Evolutionary conservation across 2,329 filamentous ascomycete genomes (phyloP), one percentile per base, ranked within the genome.

Genomic region (Chaetomiaceae sp.): DNA sequence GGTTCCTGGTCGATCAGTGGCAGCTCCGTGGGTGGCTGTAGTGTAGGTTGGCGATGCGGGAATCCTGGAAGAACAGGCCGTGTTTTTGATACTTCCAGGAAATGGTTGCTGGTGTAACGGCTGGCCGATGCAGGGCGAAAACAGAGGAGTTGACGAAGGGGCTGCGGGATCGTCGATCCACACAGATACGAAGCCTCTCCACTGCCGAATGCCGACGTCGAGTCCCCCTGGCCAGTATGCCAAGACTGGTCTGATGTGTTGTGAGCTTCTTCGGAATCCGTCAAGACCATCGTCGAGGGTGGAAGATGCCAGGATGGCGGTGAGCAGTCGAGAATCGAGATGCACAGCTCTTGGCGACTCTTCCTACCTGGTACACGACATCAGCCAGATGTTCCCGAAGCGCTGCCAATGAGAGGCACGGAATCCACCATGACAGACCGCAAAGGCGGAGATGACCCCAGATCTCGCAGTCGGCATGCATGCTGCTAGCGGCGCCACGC

Each of bases 21-120:
- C 7, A 15, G 27, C 38, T 8, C 19, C 27, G 25, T 12, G 17
- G 22, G 33, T 20, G 22, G 33, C n/a, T n/a, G n/a, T 4, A 23
- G 14, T 23, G 33, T 45, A 25, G 45, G 34, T 25, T 23, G 25
- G 25, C 27, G 8, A 76, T 66, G 56, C 71, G 75, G 1, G 74
- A 71, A 1, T 78, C 43, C 37, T 6, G n/a, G 3, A 14, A 36
- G 33, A 40, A 23, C 19, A 5, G 27, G 25, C 39, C 39, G 25
- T 25, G 39, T n/a, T 42, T 31, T 11, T 7, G 3, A 19, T 39
- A 17, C 20, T 27, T 23, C n/a, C 27, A 27, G 15, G 20, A 39
- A 3, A 22, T 3, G 7, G 44, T 37, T 47, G 33, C 27, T 19
- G 27, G 42, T 40, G 42, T 39, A 40, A 43, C 47, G n/a, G 23